Evolutionary conservation across 1,284 basidiomycete species (phyloP), one percentile per base, ranked within the genome.

Genomic region (Microbotryum saponariae): DNA sequence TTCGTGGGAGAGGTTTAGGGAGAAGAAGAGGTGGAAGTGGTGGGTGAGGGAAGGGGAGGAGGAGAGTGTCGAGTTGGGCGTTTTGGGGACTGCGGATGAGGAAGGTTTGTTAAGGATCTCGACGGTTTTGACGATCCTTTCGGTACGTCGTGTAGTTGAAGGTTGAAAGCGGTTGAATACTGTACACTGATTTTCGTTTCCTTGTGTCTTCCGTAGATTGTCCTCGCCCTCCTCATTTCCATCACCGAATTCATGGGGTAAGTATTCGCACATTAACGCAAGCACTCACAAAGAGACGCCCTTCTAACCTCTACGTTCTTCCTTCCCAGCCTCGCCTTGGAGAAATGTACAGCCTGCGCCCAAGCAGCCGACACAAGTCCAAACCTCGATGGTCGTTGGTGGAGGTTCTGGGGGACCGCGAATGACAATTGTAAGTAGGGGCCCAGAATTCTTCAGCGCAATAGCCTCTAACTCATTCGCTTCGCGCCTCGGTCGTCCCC

Each of bases 351-450:
- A 2, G 62, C 68, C 0, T 77, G 76, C 60, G 63, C 74, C 3
- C 61, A 70, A 9, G 74, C 74, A 1, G 74, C 73, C 0, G 69
- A 74, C 8, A 71, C 71, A 61, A 66, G 69, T 29, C 64, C 68
- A 2, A 74, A 74, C 0, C 66, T 76, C 5, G 74, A 72, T 55
- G 76, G 76, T 12, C 57, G 71, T 33, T 77, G 76, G 76, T 77
- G 76, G 76, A 62, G 74, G 8, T 76, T 74, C 59, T 77, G 76
- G 76, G 55, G 62, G 20, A 60, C 67, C 14, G 69, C 74, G 21
- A 75, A 74, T 60, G 74, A 77, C 53, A 67, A 74, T 20, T 70
- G 68, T 52, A 10, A 25, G 47, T 8, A 10, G 31, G 31, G 2
- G 8, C 31, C 8, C 31, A 31, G 8, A 31, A 8, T 1, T 9